These are phyloP conservation scores for Tolypocladium endophyticum DNA, from an alignment of 2,329 filamentous ascomycete genomes.

Conservation along the genomic window DNA sequence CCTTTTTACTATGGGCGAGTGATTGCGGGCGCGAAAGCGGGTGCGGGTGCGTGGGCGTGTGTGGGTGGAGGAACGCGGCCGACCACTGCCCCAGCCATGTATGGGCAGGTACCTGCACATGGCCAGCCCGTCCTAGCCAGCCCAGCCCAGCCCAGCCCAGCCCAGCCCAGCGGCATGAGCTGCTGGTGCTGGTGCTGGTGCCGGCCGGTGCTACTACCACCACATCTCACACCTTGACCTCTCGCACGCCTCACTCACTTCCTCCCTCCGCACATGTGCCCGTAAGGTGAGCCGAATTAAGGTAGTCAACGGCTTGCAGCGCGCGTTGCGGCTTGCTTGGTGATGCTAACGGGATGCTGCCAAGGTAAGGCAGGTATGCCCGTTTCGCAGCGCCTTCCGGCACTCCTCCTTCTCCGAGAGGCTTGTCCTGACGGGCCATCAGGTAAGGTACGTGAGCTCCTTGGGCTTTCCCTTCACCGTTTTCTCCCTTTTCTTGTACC, in stretches of 20 bases:
- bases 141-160: neutral
- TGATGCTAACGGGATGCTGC: neutral
- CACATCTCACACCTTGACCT: neutral
- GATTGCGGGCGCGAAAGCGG: slow-evolving; percentile 39
- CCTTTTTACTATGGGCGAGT: slow-evolving; percentile 57
- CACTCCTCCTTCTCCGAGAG: neutral
- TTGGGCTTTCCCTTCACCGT: neutral
- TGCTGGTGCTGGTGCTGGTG: neutral
- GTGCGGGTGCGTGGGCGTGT: slow-evolving; percentile 4
- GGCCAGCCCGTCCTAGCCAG: neutral
- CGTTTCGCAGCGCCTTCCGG: neutral
- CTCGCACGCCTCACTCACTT: neutral
- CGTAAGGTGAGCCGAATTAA: neutral
- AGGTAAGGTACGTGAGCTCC: neutral
- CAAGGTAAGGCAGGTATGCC: neutral
- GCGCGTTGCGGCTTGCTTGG: neutral
- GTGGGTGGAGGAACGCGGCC: slow-evolving; percentile 18
- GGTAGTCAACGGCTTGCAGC: neutral
- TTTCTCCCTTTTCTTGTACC: neutral
- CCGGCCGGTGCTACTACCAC: neutral
- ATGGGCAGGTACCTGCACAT: neutral
- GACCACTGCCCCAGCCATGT: slow-evolving; percentile 5
- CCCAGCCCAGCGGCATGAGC: neutral
- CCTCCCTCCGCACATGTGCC: neutral
- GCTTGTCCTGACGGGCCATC: neutral